Conservation (phyloP, 768 basidiomycete species). For the Tubosaeta sp. region DNA sequence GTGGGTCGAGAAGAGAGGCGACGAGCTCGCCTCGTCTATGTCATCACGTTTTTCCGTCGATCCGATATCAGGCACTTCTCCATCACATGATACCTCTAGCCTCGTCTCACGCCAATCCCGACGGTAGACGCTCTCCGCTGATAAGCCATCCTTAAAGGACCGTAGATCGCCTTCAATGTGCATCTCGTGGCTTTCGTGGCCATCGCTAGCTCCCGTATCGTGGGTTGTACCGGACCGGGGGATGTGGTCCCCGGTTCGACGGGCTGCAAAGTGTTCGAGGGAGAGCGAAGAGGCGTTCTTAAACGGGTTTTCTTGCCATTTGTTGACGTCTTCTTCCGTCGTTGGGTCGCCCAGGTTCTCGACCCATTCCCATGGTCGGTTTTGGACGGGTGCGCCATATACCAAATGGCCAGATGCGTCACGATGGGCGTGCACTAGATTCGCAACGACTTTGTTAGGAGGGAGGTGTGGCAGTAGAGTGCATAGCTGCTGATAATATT, state of each 20-base stretch:
- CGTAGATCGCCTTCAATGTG: conserved; percentile 43
- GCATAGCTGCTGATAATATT: conserved; percentile 54
- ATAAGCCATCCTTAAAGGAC: conserved; percentile 63
- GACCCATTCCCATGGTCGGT: conserved; percentile 85
- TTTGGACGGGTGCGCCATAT: conserved; percentile 52
- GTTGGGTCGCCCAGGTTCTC: conserved; percentile 59
- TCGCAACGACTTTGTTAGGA: conserved; percentile 46
- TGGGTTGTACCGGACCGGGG: not conserved
- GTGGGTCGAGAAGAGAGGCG: conserved; percentile 25
- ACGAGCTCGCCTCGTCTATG: conserved; percentile 26
- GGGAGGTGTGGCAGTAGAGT: conserved; percentile 55
- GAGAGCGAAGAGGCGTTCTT: conserved; percentile 70
- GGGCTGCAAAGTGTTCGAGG: conserved; percentile 66
- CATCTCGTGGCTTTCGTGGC: conserved; percentile 10
- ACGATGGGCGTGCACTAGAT: conserved; percentile 56
- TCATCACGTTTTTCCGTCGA: conserved; percentile 20
- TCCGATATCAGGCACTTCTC: conserved; percentile 8
- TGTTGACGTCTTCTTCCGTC: conserved; percentile 40
- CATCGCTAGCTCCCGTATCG: conserved; percentile 16
- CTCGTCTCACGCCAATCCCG: conserved; percentile 79
- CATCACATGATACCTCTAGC: conserved; percentile 24
- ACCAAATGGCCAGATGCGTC: conserved; percentile 51
- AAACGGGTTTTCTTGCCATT: conserved; percentile 41
- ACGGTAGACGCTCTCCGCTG: conserved; percentile 59
- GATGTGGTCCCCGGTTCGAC: conserved; percentile 58